Evolutionary conservation across 768 basidiomycete species (phyloP).

Genomic region (Boletus rubroflammeus): DNA sequence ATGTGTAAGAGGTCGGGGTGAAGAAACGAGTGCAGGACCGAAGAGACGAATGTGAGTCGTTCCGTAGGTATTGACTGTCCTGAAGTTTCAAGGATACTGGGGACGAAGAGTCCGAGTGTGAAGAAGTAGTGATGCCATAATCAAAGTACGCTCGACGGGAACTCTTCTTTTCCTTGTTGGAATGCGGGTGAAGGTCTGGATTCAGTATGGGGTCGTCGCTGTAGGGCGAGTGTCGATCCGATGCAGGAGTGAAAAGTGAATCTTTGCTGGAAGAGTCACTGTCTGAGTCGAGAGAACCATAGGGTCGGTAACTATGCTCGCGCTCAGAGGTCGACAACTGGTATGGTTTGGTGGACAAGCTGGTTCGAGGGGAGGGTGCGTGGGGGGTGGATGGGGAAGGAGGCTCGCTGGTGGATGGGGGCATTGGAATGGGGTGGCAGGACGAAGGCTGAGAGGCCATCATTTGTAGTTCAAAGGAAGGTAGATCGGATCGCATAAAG

Average conservation of each 20-base stretch:
- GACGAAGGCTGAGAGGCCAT: background rate
- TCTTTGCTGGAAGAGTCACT: conserved; percentile 9
- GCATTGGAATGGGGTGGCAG: background rate
- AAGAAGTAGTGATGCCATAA: conserved; percentile 10
- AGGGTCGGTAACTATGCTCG: background rate
- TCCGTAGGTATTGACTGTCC: background rate
- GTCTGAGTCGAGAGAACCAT: conserved; percentile 12
- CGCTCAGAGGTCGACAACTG: background rate
- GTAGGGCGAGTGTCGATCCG: background rate
- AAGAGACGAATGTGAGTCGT: background rate
- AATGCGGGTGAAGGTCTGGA: background rate
- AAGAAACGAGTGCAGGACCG: background rate
- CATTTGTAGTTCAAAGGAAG: conserved; percentile 13
- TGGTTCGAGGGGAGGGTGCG: background rate
- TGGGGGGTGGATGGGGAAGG: background rate
- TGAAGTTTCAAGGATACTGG: conserved; percentile 6
- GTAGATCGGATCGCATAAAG: conserved; percentile 1
- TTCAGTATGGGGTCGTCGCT: conserved; percentile 4
- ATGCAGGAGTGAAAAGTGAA: background rate
- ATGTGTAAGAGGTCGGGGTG: conserved; percentile 7
- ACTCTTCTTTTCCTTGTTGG: conserved; percentile 15
- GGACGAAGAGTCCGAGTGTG: conserved; percentile 1
- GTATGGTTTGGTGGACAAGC: background rate
- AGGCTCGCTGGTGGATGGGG: background rate
- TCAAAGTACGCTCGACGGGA: conserved; percentile 23